Base-by-base conservation (phyloP, 441 rosid species). In the Populus hybrid region DNA sequence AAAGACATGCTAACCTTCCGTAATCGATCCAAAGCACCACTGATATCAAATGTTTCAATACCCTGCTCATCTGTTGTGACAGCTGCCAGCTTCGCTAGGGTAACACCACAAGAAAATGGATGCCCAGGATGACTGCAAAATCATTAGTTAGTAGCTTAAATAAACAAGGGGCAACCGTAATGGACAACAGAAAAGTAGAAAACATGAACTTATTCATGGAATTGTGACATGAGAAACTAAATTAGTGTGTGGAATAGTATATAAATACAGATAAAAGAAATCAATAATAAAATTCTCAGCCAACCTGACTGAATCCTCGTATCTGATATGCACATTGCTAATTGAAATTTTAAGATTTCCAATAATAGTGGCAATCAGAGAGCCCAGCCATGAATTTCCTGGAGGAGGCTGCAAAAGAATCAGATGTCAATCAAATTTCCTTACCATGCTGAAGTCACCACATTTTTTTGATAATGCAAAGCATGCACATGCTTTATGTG, bases 1-100 rank as follows among this genome's bases (percentile, higher is more conserved):
- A 79, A 78, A 72, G 70, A 77, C 35, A 77, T 74, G 68, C 89
- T 86, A 69, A 97, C 99, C 96, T 97, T 97, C 80, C 94, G 93
- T 83, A 97, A 79, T 85, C 83, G 92, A 87, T 97, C 98, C 86
- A 93, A 82, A 80, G 99, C 99, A 77, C 99, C 98, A 87, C 99
- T 94, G 35, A 97, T 82, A 88, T 97, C 99, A 82, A 97, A 97
- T 66, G 98, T 97, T 89, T 97, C 99, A 78, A 93, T 94, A 77
- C 93, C 99, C 78, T 91, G 93, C 80, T 94, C 98, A 82, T 97
- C 99, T 92, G 86, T 91, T 70, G 99, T 97, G 74, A 97, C 98
- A 82, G 99, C 99, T 73, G 99, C 99, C 74, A 97, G 94, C 87
- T 92, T 97, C 66, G 98, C 99, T 81, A 97, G 85, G 75, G 99